These are phyloP conservation scores for Calycina marina DNA, from an alignment of 2,329 filamentous ascomycete species.

Conservation along the genomic window DNA sequence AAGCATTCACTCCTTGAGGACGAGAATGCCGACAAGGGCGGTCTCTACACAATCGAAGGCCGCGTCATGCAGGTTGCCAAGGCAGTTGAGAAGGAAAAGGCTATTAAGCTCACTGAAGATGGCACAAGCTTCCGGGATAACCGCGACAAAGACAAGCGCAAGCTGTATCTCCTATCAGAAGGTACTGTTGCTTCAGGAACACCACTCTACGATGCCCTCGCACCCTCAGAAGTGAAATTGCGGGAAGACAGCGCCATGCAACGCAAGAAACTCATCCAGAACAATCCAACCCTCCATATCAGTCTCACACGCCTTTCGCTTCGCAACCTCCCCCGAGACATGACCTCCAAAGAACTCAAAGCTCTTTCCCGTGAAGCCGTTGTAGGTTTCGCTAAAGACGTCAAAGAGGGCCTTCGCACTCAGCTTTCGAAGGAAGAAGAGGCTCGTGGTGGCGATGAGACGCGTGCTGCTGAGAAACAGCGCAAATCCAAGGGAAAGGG, in stretches of 20 bases:
- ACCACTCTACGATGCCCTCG: slow-evolving; percentile 60
- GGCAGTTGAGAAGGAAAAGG: slow-evolving; percentile 74
- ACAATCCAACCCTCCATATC: slow-evolving; percentile 77
- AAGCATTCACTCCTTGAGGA: slow-evolving; percentile 81
- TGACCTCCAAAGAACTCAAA: slow-evolving; percentile 80
- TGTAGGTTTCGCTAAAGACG: slow-evolving; percentile 84
- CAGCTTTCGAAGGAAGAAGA: slow-evolving; percentile 84
- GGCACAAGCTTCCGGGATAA: slow-evolving; percentile 47
- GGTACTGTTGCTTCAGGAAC: slow-evolving; percentile 69
- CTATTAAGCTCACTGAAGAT: slow-evolving; percentile 57
- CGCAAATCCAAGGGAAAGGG: slow-evolving; percentile 74
- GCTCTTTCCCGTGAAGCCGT: slow-evolving; percentile 81
- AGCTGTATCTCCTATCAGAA: slow-evolving; percentile 76
- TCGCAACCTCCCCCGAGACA: slow-evolving; percentile 74
- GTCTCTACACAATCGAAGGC: slow-evolving; percentile 80
- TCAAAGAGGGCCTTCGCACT: slow-evolving; percentile 60
- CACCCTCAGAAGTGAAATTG: slow-evolving; percentile 71
- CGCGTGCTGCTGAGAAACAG: slow-evolving; percentile 64
- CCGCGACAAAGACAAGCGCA: slow-evolving; percentile 73
- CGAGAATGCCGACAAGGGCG: slow-evolving; percentile 65
- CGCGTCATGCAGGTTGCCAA: slow-evolving; percentile 73
- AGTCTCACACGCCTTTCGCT: slow-evolving; percentile 82
- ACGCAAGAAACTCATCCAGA: slow-evolving; percentile 78
- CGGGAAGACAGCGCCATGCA: slow-evolving; percentile 77
- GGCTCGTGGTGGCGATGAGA: slow-evolving; percentile 62